Evolutionary conservation across 75 land plant species (phyloP).

Genomic region (Ceratopteris richardii): DNA sequence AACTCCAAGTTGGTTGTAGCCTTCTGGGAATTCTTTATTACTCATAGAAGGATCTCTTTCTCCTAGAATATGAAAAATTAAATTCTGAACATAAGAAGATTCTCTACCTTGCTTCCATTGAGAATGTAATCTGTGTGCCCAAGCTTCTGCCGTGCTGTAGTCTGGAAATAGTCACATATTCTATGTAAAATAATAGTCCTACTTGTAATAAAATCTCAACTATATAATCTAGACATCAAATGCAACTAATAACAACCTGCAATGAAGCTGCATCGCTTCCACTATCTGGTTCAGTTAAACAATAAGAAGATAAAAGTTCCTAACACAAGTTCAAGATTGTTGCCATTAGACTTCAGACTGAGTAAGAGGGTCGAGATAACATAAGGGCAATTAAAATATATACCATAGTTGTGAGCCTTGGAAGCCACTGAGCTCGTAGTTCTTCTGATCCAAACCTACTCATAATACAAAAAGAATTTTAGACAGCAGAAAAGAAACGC

Average conservation of each 20-base stretch:
- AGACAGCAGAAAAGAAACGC: no score
- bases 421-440: slow-evolving; percentile 18
- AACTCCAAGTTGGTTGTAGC: no score
- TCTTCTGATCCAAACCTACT: slow-evolving; percentile 30
- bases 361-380: no score
- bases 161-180: slow-evolving; percentile 23
- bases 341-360: no score
- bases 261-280: slow-evolving; percentile 43
- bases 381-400: no score
- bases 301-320: slow-evolving; percentile 37
- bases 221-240: no score
- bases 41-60: no score
- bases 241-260: slow-evolving; percentile 16
- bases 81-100: no score
- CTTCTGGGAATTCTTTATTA: no score
- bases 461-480: neutral
- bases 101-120: slow-evolving; percentile 36
- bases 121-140: slow-evolving; percentile 34
- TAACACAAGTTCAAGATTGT: neutral
- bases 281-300: slow-evolving; percentile 35
- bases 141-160: slow-evolving; percentile 20
- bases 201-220: no score
- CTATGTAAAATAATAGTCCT: slow-evolving; percentile 1
- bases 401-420: slow-evolving; percentile 26
- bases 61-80: no score